These are phyloP conservation scores for Penicillium sclerotiorum DNA, from an alignment of 2,329 filamentous ascomycete species.

Conservation along the genomic window DNA sequence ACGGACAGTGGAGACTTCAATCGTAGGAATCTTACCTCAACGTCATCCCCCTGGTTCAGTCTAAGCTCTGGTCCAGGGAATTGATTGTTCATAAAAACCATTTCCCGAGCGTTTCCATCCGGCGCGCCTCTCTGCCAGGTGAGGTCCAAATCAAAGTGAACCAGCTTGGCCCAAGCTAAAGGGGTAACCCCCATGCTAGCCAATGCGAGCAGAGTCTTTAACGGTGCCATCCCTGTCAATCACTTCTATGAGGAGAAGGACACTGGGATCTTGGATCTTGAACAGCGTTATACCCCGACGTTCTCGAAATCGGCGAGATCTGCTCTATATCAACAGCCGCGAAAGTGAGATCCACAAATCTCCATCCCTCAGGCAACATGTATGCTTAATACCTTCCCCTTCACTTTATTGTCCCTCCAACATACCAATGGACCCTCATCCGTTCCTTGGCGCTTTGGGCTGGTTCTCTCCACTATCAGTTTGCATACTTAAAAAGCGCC, in stretches of 20 bases:
- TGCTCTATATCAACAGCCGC: background rate
- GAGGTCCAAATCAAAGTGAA: slow-evolving; percentile 32
- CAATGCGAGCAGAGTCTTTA: slow-evolving; percentile 14
- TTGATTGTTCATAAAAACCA: slow-evolving; percentile 36
- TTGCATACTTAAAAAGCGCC: slow-evolving; percentile 15
- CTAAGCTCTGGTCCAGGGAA: slow-evolving; percentile 36
- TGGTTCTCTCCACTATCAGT: background rate
- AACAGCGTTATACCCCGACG: background rate
- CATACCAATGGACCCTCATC: background rate
- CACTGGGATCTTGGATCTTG: background rate
- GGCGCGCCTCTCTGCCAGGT: slow-evolving; percentile 38
- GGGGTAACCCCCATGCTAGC: slow-evolving; percentile 13
- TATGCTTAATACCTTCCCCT: slow-evolving; percentile 11
- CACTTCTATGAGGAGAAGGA: background rate
- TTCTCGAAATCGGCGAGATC: background rate
- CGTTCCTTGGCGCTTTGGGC: too few relatives aligned
- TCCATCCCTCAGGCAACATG: background rate
- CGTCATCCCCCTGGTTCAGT: slow-evolving; percentile 31
- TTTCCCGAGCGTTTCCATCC: slow-evolving; percentile 35
- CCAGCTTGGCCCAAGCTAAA: slow-evolving; percentile 18
- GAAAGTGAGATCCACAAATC: background rate
- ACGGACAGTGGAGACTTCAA: too few relatives aligned
- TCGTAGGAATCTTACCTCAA: slow-evolving; percentile 23
- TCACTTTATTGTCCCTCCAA: background rate
- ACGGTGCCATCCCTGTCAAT: slow-evolving; percentile 14